These are phyloP conservation scores for Sordaria brevicollis DNA, from an alignment of 495 filamentous ascomycete genomes.

Conservation along the genomic window DNA sequence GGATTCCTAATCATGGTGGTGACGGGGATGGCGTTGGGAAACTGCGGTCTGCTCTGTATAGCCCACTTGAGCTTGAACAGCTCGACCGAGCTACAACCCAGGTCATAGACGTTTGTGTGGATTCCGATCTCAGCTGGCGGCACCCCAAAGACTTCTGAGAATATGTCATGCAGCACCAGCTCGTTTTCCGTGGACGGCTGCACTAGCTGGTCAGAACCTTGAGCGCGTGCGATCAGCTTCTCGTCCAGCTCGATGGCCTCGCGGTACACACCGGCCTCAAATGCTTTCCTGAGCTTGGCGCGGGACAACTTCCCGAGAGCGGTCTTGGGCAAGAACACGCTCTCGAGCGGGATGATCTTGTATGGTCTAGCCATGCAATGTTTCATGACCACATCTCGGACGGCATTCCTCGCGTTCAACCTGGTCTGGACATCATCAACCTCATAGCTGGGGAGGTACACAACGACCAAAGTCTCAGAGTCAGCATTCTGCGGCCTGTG, in stretches of 20 bases:
- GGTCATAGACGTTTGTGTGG: constrained; percentile 27
- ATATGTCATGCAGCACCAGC: constrained; percentile 2
- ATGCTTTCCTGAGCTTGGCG: constrained; percentile 23
- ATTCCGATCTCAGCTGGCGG: constrained; percentile 14
- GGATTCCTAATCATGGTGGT: constrained; percentile 34
- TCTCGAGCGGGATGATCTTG: constrained; percentile 3
- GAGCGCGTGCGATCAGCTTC: not conserved
- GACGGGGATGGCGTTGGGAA: constrained; percentile 22
- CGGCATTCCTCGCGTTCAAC: not conserved
- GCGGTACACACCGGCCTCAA: constrained; percentile 25
- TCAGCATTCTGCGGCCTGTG: constrained; percentile 12
- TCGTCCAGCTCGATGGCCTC: constrained; percentile 8
- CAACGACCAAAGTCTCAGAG: constrained; percentile 29
- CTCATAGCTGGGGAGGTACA: constrained; percentile 21
- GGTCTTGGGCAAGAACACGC: constrained; percentile 22
- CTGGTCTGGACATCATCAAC: not conserved
- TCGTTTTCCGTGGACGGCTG: constrained; percentile 3
- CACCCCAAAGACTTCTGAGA: constrained; percentile 11
- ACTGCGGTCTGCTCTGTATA: constrained; percentile 5
- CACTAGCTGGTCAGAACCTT: not conserved
- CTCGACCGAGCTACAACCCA: constrained; percentile 37
- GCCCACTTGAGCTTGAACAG: constrained; percentile 25
- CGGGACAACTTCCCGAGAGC: constrained; percentile 42
- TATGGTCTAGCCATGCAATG: not conserved
- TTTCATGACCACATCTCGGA: not conserved